These are phyloP conservation scores for Eimeria sp. DNA, from an alignment of 169 alveolate species.

Conservation along the genomic window DNA sequence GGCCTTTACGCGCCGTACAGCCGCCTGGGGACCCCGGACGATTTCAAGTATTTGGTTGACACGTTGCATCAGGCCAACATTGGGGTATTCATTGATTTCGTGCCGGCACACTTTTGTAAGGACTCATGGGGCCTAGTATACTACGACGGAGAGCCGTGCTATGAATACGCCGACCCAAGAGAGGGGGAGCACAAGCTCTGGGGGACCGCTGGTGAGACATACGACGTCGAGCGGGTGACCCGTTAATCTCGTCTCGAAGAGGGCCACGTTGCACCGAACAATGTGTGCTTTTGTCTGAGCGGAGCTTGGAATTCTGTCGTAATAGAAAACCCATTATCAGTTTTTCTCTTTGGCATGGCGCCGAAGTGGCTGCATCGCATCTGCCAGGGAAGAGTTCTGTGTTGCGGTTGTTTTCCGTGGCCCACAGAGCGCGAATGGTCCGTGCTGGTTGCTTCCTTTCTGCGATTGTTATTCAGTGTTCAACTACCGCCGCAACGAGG, in stretches of 20 bases:
- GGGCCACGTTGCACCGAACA: not conserved
- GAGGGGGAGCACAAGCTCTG: slow-evolving; percentile 89
- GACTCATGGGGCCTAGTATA: slow-evolving; percentile 89
- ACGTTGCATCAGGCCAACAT: slow-evolving; percentile 86
- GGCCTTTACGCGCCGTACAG: slow-evolving; percentile 89
- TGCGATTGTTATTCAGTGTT: slow-evolving; percentile 81
- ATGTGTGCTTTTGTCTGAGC: not conserved
- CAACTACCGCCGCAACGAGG: slow-evolving; percentile 87
- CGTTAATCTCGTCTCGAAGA: not conserved
- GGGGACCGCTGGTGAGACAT: slow-evolving; percentile 87
- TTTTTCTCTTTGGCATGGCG: not conserved
- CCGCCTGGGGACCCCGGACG: slow-evolving; percentile 88
- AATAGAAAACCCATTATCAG: not conserved
- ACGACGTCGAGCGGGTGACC: not conserved
- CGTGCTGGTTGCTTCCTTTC: not conserved
- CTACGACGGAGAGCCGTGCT: slow-evolving; percentile 88
- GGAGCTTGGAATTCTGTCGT: not conserved
- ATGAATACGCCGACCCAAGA: slow-evolving; percentile 89
- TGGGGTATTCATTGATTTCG: slow-evolving; percentile 88
- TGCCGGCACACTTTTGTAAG: slow-evolving; percentile 89
- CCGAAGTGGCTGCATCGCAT: not conserved
- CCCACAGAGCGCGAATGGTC: not conserved
- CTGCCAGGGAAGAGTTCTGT: not conserved
- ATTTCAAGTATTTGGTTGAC: slow-evolving; percentile 87
- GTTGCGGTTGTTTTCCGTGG: not conserved